Conservation (phyloP, 2,329 filamentous ascomycete genomes). For the Penicillium vulpinum region DNA sequence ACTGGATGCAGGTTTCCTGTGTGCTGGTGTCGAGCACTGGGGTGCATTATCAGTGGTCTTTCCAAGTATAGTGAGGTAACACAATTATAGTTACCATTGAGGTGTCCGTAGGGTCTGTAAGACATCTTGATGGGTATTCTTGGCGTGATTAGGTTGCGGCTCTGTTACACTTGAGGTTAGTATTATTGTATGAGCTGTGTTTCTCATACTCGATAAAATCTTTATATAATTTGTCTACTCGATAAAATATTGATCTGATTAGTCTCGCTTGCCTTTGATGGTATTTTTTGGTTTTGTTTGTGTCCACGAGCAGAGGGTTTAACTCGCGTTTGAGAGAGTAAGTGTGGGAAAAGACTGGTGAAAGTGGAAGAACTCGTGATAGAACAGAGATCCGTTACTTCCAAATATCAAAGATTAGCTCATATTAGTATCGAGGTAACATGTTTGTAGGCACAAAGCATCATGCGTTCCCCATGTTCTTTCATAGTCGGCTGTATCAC, state of each 20-base stretch:
- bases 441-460: neutral
- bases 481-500: no score
- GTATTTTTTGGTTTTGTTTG: neutral
- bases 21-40: neutral
- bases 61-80: neutral
- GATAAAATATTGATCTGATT: neutral
- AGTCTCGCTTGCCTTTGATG: neutral
- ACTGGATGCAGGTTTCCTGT: constrained; percentile 7
- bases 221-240: neutral
- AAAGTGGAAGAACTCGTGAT: neutral
- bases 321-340: neutral
- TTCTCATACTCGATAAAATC: neutral
- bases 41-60: neutral
- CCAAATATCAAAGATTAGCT: neutral
- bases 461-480: neutral
- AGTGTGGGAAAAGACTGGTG: neutral
- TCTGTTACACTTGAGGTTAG: neutral
- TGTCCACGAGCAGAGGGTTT: neutral
- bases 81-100: neutral
- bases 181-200: neutral
- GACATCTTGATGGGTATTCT: neutral
- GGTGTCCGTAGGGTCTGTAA: neutral
- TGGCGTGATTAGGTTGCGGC: neutral
- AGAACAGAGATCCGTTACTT: neutral
- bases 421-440: neutral